These are phyloP conservation scores for Chalaropsis thielavioides DNA, from an alignment of 2,329 filamentous ascomycete species.

Conservation along the genomic window DNA sequence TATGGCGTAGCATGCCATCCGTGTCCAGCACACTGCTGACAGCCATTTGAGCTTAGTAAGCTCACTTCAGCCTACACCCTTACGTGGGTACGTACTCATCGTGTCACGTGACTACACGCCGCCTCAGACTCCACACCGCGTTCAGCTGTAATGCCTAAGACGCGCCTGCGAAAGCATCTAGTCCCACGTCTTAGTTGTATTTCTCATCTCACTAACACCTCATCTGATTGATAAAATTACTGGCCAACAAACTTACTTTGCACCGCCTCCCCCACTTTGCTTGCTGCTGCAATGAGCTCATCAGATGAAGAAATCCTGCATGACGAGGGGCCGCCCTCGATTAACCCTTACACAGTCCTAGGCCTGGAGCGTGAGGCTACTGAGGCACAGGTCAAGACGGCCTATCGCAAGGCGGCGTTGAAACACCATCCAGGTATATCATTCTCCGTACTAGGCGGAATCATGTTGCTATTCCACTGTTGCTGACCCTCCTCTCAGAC, in stretches of 20 bases:
- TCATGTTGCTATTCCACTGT: not conserved
- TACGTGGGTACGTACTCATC: too few species aligned
- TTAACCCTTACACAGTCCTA: constrained; percentile 70
- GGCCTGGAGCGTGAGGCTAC: constrained; percentile 56
- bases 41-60: too few species aligned
- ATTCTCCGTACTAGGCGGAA: not conserved
- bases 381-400: constrained; percentile 66
- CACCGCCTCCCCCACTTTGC: too few species aligned
- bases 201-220: not conserved
- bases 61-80: too few species aligned
- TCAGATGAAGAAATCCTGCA: not conserved
- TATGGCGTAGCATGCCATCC: too few species aligned
- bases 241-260: too few species aligned
- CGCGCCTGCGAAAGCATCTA: too few species aligned
- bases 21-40: too few species aligned
- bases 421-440: constrained; percentile 69
- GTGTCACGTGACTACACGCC: too few species aligned
- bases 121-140: too few species aligned
- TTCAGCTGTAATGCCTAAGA: too few species aligned
- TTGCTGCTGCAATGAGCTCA: constrained; percentile 6
- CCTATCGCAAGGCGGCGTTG: constrained; percentile 82
- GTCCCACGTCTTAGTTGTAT: not conserved
- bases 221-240: not conserved
- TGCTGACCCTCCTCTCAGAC: constrained; percentile 36
- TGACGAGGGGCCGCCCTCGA: constrained; percentile 44